These are phyloP conservation scores for Davidsoniella eucalypti DNA, from an alignment of 2,329 filamentous ascomycete species.

Conservation along the genomic window DNA sequence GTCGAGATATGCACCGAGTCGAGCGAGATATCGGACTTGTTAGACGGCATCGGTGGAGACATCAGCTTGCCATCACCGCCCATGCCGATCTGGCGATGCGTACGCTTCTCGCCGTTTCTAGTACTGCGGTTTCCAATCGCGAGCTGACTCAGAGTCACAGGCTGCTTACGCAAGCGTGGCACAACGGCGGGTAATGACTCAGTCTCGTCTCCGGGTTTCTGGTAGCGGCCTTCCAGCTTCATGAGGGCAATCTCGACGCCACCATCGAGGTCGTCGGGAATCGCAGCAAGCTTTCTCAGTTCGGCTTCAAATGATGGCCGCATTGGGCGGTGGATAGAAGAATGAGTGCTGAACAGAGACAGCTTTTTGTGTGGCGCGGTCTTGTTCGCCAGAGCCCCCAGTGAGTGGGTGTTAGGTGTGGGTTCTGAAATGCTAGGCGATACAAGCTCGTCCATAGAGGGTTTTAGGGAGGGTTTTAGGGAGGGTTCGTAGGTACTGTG, in stretches of 20 bases:
- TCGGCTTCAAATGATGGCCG: conserved; percentile 74
- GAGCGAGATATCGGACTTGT: conserved; percentile 12
- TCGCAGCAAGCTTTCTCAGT: conserved; percentile 69
- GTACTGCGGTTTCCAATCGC: conserved; percentile 21
- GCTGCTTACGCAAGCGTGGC: conserved; percentile 9
- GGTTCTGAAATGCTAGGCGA: conserved; percentile 25
- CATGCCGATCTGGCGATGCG: conserved; percentile 26
- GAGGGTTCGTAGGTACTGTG: conserved; percentile 21
- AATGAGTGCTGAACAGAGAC: conserved; percentile 44
- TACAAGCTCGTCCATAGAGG: conserved; percentile 26
- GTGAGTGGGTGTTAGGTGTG: conserved; percentile 34
- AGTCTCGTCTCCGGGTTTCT: conserved; percentile 24
- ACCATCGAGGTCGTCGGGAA: conserved; percentile 71
- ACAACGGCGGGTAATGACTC: background rate
- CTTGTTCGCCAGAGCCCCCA: conserved; percentile 29
- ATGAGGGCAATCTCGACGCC: conserved; percentile 83
- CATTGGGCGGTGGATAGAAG: conserved; percentile 41
- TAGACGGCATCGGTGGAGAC: conserved; percentile 12
- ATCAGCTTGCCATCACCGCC: conserved; percentile 24
- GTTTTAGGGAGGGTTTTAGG: background rate
- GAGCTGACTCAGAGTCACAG: conserved; percentile 9
- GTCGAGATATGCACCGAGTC: conserved; percentile 3
- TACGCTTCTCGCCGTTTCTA: conserved; percentile 28
- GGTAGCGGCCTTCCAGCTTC: conserved; percentile 80
- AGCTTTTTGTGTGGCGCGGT: conserved; percentile 23